phyloP scores from a whole-genome alignment of 805 yeast genomes.

The Aciculoconidium aculeatum region DNA sequence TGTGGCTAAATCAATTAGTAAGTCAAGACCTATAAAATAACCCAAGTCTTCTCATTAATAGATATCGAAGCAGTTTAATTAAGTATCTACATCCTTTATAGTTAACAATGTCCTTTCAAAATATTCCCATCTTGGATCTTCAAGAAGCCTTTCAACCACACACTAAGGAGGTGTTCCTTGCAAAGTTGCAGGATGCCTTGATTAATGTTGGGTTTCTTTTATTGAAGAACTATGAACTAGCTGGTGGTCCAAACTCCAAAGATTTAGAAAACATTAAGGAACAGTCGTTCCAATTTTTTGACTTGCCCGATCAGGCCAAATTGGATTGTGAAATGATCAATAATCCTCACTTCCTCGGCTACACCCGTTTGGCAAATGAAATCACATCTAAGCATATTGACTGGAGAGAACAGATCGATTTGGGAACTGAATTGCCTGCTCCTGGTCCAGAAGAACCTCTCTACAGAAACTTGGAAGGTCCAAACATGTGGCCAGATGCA shows the following conservation, averaged over 20 bases:
- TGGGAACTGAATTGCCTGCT: slow-evolving; percentile 47
- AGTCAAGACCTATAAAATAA: too few species aligned
- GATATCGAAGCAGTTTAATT: too few species aligned
- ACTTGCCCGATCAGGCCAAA: slow-evolving; percentile 41
- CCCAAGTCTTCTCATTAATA: too few species aligned
- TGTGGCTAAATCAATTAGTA: too few species aligned
- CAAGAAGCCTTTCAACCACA: slow-evolving; percentile 33
- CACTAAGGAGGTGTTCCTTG: slow-evolving; percentile 39
- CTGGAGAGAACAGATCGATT: slow-evolving; percentile 58
- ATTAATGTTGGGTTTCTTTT: slow-evolving; percentile 52
- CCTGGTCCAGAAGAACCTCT: slow-evolving; percentile 34
- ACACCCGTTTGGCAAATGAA: slow-evolving; percentile 51
- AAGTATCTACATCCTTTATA: too few species aligned
- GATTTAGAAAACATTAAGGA: slow-evolving; percentile 32
- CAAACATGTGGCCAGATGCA: slow-evolving; percentile 49
- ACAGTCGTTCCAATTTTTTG: slow-evolving; percentile 41
- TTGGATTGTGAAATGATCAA: slow-evolving; percentile 44
- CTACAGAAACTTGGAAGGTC: slow-evolving; percentile 50
- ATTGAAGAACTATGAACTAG: slow-evolving; percentile 30
- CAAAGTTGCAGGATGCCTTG: slow-evolving; percentile 39
- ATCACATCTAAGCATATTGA: slow-evolving; percentile 49
- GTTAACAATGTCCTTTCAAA: slow-evolving; percentile 26
- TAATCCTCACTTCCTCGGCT: slow-evolving; percentile 57
- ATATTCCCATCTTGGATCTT: slow-evolving; percentile 44
- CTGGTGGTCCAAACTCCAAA: slow-evolving; percentile 35